Evolutionary conservation across 192 early-diverging fungal species (phyloP), one percentile per base, ranked within the genome.

Genomic region (Haplosporangium gracile): DNA sequence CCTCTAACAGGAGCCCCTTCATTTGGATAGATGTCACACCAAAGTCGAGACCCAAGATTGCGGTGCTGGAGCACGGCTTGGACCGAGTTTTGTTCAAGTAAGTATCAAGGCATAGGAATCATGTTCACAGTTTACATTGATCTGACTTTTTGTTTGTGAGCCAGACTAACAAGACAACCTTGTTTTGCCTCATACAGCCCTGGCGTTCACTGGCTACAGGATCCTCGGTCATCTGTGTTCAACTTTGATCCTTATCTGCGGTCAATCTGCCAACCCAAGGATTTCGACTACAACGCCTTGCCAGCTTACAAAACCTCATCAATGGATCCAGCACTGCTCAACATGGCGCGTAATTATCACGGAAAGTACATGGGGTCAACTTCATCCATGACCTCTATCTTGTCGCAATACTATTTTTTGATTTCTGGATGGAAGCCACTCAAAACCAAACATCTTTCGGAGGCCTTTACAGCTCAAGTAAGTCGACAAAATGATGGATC

Each of bases 191-290:
- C 82, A 70, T 90, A 87, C 73, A 97, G 95, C 55, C 94, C 96
- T 5, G 97, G 96, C 32, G 94, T 96, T 5, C 96, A 97, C 57
- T 92, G 89, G 70, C 87, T 99, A 24, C 92, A 95, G 83, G 96
- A 97, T 87, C 92, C 95, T 45, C 87, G 93, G 29, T 92, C 95
- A 34, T 88, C 91, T 43, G 92, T 94, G 0, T 97, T 89, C 89
- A 96, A 97, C 79, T 99, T 96, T 87, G 92, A 95, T 29, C 93
- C 95, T 22, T 96, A 92, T 79, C 91, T 99, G 26, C 91, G 95
- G 68, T 85, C 94, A 55, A 95, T 99, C 45, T 93, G 93, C 24
- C 94, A 96, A 60, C 95, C 95, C 10, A 85, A 90, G 24, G 92
- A 97, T 11, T 97, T 99, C 80, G 93, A 97, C 88, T 97, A 93